Percentiles rank a stretch among this genome's conserved stretches.
Evolutionary conservation across 192 early-diverging fungal species (phyloP).

Genomic region (Backusella luteola): DNA sequence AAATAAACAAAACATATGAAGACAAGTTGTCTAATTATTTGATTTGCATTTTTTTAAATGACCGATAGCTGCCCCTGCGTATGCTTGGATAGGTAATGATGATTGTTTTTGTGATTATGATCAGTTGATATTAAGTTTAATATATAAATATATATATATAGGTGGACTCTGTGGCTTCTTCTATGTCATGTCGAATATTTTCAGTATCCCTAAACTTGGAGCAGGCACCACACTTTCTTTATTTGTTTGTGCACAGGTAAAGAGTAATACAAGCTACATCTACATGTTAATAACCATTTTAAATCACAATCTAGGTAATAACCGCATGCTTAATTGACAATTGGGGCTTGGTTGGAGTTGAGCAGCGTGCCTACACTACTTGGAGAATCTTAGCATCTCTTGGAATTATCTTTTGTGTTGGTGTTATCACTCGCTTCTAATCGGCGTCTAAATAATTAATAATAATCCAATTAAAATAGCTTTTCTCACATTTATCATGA

Average conservation of each 20-base stretch:
- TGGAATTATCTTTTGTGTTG: conserved; percentile 41
- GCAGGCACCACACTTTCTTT: conserved; percentile 48
- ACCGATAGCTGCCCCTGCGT: conserved; percentile 38
- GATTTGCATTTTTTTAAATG: background rate
- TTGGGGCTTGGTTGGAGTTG: conserved; percentile 45
- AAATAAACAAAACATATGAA: background rate
- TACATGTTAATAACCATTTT: background rate
- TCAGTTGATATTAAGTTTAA: background rate
- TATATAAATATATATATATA: background rate
- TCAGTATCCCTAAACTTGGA: conserved; percentile 47
- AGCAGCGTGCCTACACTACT: conserved; percentile 33
- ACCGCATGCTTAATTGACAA: conserved; percentile 51
- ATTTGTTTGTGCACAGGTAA: conserved; percentile 47
- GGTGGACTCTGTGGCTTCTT: conserved; percentile 48
- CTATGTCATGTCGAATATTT: conserved; percentile 51
- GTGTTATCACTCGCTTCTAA: conserved; percentile 28
- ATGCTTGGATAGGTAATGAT: conserved; percentile 39
- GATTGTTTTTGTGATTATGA: too few species aligned
- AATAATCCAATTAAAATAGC: background rate
- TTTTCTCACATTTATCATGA: background rate
- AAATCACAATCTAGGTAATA: conserved; percentile 26
- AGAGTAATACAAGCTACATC: background rate
- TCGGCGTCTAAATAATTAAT: background rate
- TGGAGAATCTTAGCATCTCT: conserved; percentile 44
- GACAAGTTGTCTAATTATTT: background rate